Evolutionary conservation across 345 rosid species (phyloP), one percentile per base, ranked within the genome.

Genomic region (Theobroma cacao): DNA sequence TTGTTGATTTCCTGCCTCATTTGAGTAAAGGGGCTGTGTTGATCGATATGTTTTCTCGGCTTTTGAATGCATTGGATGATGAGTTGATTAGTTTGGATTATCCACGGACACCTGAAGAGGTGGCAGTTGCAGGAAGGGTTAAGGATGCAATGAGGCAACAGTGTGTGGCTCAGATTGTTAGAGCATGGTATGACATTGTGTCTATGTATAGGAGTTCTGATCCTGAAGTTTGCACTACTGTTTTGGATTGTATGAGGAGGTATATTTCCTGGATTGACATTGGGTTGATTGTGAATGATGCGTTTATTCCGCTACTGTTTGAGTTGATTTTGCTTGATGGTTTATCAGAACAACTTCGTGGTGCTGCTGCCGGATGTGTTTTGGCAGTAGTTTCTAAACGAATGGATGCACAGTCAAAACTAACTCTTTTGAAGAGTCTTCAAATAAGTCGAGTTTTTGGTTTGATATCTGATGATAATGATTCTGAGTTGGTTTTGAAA

Each of bases 61-160:
- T 94, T 85, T 82, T 96, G 88, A 94, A 91, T 90, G 88, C 91
- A 0, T 82, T 96, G 85, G 99, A 93, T 77, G 97, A 90, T 81
- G 99, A 96, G 80, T 82, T 96, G 85, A 88, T 96, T 76, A 92
- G 99, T 82, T 83, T 93, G 81, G 99, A 96, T 88, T 96, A 92
- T 70, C 95, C 97, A 0, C 86, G 95, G 81, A 83, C 86, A 1
- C 26, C 88, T 0, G 94, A 92, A 52, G 97, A 96, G 80, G 76
- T 88, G 40, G 81, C 86, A 0, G 97, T 85, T 14, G 97, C 97
- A 3, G 88, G 75, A n/a, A 87, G 86, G 77, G 93, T 94, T 60
- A 96, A 93, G 90, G 98, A 96, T 82, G 93, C 99, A 2, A 93
- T 96, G 97, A 90, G 99, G 93, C 92, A 85, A 81, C 98, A 93